Evolutionary conservation across 2,329 filamentous ascomycete species (phyloP).

Genomic region (Fusarium sp.): DNA sequence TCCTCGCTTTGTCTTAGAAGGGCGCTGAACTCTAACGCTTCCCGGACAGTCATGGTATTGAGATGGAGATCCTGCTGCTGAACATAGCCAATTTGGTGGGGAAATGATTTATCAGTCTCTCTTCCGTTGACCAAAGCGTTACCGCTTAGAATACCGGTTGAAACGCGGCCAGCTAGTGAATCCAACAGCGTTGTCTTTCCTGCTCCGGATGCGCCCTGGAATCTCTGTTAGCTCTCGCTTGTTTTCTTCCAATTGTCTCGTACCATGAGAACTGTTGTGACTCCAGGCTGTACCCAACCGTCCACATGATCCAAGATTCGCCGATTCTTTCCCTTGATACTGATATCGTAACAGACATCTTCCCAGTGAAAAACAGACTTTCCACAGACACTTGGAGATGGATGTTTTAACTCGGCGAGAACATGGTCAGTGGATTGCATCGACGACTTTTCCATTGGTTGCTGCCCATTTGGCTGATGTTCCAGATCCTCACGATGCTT

Average conservation of each 20-base stretch:
- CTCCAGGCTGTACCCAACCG: slow-evolving; percentile 84
- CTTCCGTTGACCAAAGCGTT: slow-evolving; percentile 80
- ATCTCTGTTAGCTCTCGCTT: not conserved
- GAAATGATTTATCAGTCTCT: slow-evolving; percentile 73
- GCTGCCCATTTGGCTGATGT: too few relatives aligned
- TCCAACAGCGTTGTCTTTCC: slow-evolving; percentile 85
- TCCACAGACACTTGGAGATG: too few relatives aligned
- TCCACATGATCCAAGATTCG: slow-evolving; percentile 80
- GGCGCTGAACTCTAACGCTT: slow-evolving; percentile 71
- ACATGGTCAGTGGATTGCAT: not conserved
- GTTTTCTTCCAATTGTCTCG: accelerated
- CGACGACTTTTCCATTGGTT: slow-evolving; percentile 59
- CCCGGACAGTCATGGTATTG: slow-evolving; percentile 75
- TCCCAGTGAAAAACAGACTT: slow-evolving; percentile 77
- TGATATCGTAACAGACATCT: slow-evolving; percentile 73
- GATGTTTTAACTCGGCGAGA: too few relatives aligned
- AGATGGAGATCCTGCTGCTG: slow-evolving; percentile 82
- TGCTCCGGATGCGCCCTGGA: slow-evolving; percentile 76
- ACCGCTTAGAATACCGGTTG: slow-evolving; percentile 80
- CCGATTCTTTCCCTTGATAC: slow-evolving; percentile 76
- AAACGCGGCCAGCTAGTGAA: slow-evolving; percentile 81
- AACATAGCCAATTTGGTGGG: slow-evolving; percentile 80
- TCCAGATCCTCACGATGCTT: too few relatives aligned
- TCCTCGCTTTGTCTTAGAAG: slow-evolving; percentile 76
- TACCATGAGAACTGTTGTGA: slow-evolving; percentile 70